Percentiles rank a stretch among this genome's conserved stretches.
Evolutionary conservation across 495 filamentous ascomycete species (phyloP).

Genomic region (Platismatia glauca): DNA sequence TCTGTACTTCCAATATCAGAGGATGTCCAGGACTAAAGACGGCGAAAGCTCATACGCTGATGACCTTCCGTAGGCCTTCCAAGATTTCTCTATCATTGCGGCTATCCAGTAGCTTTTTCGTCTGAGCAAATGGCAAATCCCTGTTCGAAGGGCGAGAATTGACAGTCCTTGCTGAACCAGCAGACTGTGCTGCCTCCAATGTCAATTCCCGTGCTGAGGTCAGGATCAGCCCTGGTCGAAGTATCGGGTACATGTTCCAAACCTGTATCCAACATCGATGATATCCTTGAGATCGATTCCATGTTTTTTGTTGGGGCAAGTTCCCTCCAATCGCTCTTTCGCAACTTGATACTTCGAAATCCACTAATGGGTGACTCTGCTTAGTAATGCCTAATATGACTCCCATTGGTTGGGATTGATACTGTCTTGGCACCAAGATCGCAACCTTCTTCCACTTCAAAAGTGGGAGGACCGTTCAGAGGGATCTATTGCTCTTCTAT

Average conservation of each 20-base stretch:
- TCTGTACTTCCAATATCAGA: conserved; percentile 41
- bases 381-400: background rate
- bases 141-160: conserved; percentile 37
- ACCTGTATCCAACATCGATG: conserved; percentile 88
- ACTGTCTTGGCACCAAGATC: background rate
- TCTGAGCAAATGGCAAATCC: conserved; percentile 48
- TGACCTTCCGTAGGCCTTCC: conserved; percentile 83
- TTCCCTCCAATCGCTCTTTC: background rate
- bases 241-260: conserved; percentile 23
- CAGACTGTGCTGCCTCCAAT: conserved; percentile 85
- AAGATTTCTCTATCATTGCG: conserved; percentile 87
- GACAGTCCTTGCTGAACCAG: conserved; percentile 40
- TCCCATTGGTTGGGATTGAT: background rate
- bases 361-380: background rate
- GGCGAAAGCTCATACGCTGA: conserved; percentile 55
- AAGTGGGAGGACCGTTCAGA: too few species aligned
- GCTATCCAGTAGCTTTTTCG: conserved; percentile 91
- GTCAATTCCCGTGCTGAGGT: conserved; percentile 82
- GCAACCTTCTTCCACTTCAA: too few species aligned
- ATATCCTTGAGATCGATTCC: conserved; percentile 96
- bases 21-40: conserved; percentile 14
- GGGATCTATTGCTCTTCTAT: background rate
- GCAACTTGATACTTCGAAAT: background rate
- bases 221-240: conserved; percentile 19
- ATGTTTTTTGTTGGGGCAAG: conserved; percentile 34